Conservation (phyloP, 805 yeast genomes). For the Yamadazyma takamatsuzukensis region DNA sequence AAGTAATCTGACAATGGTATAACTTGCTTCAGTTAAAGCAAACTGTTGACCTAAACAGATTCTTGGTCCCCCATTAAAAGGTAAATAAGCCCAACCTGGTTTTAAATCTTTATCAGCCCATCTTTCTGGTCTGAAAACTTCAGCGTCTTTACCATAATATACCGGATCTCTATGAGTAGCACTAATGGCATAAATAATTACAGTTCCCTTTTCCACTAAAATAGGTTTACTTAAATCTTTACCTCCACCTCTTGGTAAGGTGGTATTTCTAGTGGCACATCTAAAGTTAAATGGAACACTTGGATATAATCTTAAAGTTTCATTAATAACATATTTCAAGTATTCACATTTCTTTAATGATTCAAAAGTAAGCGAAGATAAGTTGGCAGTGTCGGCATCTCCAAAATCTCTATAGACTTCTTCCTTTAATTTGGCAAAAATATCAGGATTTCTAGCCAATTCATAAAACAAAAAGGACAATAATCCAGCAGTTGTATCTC, state of each 20-base stretch:
- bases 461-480: conserved; percentile 28
- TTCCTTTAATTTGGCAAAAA: conserved; percentile 24
- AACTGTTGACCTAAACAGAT: conserved; percentile 55
- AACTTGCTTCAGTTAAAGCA: conserved; percentile 51
- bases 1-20: conserved; percentile 34
- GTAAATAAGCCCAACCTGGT: conserved; percentile 47
- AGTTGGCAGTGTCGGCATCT: conserved; percentile 17
- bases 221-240: conserved; percentile 34
- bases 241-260: conserved; percentile 37
- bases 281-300: conserved; percentile 32
- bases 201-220: conserved; percentile 41
- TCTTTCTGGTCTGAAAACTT: conserved; percentile 45
- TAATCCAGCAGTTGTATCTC: conserved; percentile 38
- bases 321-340: conserved; percentile 28
- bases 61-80: conserved; percentile 55
- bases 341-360: conserved; percentile 31
- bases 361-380: conserved; percentile 29
- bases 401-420: conserved; percentile 27
- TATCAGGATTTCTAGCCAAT: conserved; percentile 28
- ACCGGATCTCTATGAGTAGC: conserved; percentile 40
- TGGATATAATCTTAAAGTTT: conserved; percentile 33
- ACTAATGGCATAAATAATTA: conserved; percentile 35
- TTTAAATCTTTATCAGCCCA: conserved; percentile 37
- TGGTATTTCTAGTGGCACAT: conserved; percentile 26
- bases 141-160: conserved; percentile 44